phyloP scores from a whole-genome alignment of 352 stramenopile genomes.

The Pythium dissotocum region DNA sequence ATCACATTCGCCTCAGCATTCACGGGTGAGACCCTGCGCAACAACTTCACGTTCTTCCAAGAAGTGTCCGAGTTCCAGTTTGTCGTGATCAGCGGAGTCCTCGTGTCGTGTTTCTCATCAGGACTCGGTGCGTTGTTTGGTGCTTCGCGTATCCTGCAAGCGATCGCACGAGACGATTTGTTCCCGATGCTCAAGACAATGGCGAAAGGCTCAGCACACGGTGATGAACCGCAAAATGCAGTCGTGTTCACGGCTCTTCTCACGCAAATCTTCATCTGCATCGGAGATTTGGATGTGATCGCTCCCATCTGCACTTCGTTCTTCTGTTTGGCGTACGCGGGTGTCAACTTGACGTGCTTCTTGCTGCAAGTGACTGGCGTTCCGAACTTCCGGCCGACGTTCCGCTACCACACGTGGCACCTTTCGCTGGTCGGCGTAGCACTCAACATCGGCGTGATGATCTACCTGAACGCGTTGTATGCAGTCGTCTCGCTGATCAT shows the following conservation, averaged over 20 bases:
- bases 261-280: conserved; percentile 68
- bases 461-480: conserved; percentile 71
- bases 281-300: conserved; percentile 74
- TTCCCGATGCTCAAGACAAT: conserved; percentile 49
- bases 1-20: conserved; percentile 65
- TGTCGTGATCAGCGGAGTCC: conserved; percentile 62
- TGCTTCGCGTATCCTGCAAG: conserved; percentile 70
- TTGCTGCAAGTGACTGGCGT: conserved; percentile 74
- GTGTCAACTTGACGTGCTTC: conserved; percentile 77
- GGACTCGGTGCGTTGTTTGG: conserved; percentile 70
- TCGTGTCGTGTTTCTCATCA: conserved; percentile 72
- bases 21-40: conserved; percentile 51
- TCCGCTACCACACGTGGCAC: conserved; percentile 69
- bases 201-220: conserved; percentile 50
- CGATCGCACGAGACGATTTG: conserved; percentile 72
- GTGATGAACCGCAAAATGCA: conserved; percentile 68
- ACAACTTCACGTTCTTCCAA: conserved; percentile 80
- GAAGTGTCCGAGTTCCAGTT: conserved; percentile 53
- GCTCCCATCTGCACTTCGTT: conserved; percentile 82
- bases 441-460: conserved; percentile 73
- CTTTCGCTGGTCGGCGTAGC: conserved; percentile 55
- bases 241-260: conserved; percentile 69
- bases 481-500: conserved; percentile 54
- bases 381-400: conserved; percentile 79
- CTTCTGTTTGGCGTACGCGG: conserved; percentile 77